phyloP scores from a whole-genome alignment of 1,284 basidiomycete genomes.

The Rugosomyces carneus region DNA sequence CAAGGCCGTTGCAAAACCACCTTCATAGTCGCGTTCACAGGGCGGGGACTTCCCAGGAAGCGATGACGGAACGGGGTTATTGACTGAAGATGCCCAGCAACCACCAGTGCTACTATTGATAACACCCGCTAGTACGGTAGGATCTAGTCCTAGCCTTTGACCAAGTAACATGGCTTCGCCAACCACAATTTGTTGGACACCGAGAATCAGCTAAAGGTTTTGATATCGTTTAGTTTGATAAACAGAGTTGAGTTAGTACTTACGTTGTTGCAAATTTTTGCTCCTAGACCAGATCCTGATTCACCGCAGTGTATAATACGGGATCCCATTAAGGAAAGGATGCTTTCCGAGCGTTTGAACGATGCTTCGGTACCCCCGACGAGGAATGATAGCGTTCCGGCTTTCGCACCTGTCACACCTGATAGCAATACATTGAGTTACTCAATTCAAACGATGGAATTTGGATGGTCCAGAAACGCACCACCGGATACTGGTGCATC shows the following conservation, averaged over 20 bases:
- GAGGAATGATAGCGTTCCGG: constrained; percentile 84
- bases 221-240: not conserved
- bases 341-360: constrained; percentile 56
- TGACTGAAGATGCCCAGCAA: constrained; percentile 81
- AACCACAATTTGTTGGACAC: constrained; percentile 73
- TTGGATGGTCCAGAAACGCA: constrained; percentile 24
- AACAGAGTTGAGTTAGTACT: constrained; percentile 10
- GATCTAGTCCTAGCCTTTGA: constrained; percentile 68
- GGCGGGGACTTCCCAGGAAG: constrained; percentile 70
- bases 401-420: constrained; percentile 82
- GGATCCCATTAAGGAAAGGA: constrained; percentile 72
- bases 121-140: constrained; percentile 69
- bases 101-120: constrained; percentile 80
- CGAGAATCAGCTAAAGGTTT: constrained; percentile 57
- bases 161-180: constrained; percentile 86
- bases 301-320: constrained; percentile 81
- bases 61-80: constrained; percentile 82
- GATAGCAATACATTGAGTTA: constrained; percentile 3
- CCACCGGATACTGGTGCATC: constrained; percentile 92
- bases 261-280: constrained; percentile 85
- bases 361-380: constrained; percentile 69
- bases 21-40: constrained; percentile 78
- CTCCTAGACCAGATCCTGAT: constrained; percentile 80
- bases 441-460: not conserved
- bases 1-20: constrained; percentile 76